Percentiles rank a stretch among this genome's conserved stretches.
These are phyloP conservation scores for Scheffersomyces segobiensis DNA, from an alignment of 1,139 yeast species.

Conservation along the genomic window DNA sequence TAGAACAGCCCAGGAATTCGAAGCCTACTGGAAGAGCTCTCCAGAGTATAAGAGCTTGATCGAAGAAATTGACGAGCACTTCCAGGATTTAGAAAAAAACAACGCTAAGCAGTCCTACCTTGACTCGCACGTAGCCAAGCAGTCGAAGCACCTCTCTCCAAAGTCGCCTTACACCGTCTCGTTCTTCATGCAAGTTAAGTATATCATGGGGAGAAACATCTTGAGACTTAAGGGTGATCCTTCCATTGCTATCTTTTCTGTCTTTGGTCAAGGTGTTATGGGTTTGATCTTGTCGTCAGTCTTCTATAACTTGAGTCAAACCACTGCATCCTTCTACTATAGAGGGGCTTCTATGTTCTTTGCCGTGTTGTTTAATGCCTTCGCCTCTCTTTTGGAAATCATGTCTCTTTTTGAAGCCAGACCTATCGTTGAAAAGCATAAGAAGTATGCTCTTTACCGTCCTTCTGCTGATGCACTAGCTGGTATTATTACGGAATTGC, in stretches of 20 bases:
- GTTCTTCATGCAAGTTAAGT: conserved; percentile 62
- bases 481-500: conserved; percentile 66
- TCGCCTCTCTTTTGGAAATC: conserved; percentile 72
- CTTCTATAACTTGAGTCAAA: conserved; percentile 57
- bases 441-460: conserved; percentile 70
- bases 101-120: conserved; percentile 30
- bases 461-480: conserved; percentile 80
- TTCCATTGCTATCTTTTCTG: conserved; percentile 58
- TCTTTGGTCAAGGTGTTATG: conserved; percentile 69
- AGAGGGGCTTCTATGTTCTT: conserved; percentile 77
- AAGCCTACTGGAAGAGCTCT: conserved; percentile 63
- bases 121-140: conserved; percentile 57
- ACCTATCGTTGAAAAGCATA: conserved; percentile 78
- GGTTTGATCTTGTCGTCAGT: conserved; percentile 73
- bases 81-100: conserved; percentile 16
- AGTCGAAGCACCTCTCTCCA: conserved; percentile 53
- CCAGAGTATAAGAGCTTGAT: conserved; percentile 42
- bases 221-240: conserved; percentile 68
- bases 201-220: conserved; percentile 60
- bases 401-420: conserved; percentile 71
- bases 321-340: conserved; percentile 53
- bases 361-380: conserved; percentile 75
- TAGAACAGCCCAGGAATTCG: conserved; percentile 67
- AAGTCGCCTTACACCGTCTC: conserved; percentile 67
- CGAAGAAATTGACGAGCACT: conserved; percentile 34